Conservation (phyloP, 176 grass and related monocot species). For the Zoysia pacifica region DNA sequence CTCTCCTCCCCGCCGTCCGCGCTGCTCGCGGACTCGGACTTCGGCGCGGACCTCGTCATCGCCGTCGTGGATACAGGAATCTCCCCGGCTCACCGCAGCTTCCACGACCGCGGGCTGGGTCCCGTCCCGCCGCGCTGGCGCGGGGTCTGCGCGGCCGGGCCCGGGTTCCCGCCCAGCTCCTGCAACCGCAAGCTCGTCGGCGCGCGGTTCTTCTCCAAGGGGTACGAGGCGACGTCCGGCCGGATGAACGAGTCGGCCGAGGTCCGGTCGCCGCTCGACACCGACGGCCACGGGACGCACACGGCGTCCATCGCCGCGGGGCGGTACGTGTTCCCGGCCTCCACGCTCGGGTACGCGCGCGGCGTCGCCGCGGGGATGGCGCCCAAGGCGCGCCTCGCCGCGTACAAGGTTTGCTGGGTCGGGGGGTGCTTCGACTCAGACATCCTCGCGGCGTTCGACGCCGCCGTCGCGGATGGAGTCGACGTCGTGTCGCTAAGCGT, state of each 20-base stretch:
- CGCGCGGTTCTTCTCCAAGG: conserved; percentile 71
- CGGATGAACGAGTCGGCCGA: conserved; percentile 86
- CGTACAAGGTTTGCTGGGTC: conserved; percentile 92
- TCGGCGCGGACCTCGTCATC: conserved; percentile 79
- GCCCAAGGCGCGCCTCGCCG: conserved; percentile 85
- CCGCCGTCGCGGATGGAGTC: conserved; percentile 78
- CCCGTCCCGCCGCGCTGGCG: conserved; percentile 61
- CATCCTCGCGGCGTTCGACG: conserved; percentile 92
- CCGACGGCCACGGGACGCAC: conserved; percentile 85
- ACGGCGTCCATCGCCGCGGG: conserved; percentile 88
- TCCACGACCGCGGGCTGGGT: conserved; percentile 63
- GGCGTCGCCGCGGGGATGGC: conserved; percentile 93
- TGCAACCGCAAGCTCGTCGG: conserved; percentile 93
- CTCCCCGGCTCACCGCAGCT: conserved; percentile 73
- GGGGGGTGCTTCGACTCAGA: conserved; percentile 93
- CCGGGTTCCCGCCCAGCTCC: conserved; percentile 57
- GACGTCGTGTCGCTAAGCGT: conserved; percentile 86
- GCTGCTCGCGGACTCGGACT: conserved; percentile 83
- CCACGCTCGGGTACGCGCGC: conserved; percentile 84
- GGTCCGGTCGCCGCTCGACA: conserved; percentile 76
- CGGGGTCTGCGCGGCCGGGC: conserved; percentile 61
- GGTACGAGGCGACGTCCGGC: conserved; percentile 84
- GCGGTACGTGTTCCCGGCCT: conserved; percentile 91
- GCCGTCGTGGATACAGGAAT: conserved; percentile 84
- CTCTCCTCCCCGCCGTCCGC: conserved; percentile 79